These are phyloP conservation scores for Podaxis sp. DNA, from an alignment of 768 basidiomycete genomes.

Conservation along the genomic window DNA sequence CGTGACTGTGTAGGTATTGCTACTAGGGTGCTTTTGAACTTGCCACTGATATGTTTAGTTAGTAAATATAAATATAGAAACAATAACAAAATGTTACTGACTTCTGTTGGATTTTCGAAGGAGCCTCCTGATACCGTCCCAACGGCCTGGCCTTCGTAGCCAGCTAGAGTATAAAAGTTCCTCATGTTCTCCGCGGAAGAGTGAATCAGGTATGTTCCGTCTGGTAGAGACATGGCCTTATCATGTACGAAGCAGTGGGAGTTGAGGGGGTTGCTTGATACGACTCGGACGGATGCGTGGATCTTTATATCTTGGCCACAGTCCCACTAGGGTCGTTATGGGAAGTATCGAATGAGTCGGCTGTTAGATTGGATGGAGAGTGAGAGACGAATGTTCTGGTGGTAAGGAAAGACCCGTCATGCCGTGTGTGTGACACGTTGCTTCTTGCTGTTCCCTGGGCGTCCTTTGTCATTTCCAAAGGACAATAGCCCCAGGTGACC, in stretches of 20 bases:
- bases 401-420: neutral
- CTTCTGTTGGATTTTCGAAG: slow-evolving; percentile 2
- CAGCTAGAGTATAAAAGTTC: slow-evolving; percentile 2
- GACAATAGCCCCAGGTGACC: slow-evolving; percentile 12
- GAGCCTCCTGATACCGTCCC: slow-evolving; percentile 2
- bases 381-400: slow-evolving; percentile 1
- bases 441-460: slow-evolving; percentile 1
- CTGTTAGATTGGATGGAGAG: neutral
- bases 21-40: slow-evolving; percentile 5
- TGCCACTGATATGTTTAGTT: neutral
- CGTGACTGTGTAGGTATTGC: slow-evolving; percentile 9
- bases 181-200: slow-evolving; percentile 2
- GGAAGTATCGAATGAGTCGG: neutral
- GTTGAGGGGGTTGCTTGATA: neutral
- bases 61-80: neutral
- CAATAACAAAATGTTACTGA: neutral
- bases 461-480: slow-evolving; percentile 1
- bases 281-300: neutral
- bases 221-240: slow-evolving; percentile 1
- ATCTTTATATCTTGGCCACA: neutral
- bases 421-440: slow-evolving; percentile 5
- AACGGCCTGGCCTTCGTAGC: neutral
- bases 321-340: neutral
- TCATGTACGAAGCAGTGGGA: neutral
- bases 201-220: slow-evolving; percentile 11